Conservation (phyloP, 139 green algal genomes). For the Chlorella sp. region DNA sequence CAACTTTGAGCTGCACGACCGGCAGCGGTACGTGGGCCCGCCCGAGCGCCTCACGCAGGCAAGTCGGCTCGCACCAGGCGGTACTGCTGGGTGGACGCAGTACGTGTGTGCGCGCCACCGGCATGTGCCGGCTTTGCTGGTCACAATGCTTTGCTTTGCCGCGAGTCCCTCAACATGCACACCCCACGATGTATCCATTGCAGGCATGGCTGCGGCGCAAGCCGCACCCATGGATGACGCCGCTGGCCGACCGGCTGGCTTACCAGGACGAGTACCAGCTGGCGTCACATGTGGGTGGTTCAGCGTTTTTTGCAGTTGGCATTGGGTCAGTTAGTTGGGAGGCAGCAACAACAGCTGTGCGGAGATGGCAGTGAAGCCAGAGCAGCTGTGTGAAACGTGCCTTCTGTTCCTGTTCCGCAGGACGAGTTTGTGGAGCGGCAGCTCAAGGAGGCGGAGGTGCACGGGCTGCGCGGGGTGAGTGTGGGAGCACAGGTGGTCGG, state of each 20-base stretch:
- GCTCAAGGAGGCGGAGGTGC: background rate
- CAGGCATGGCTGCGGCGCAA: conserved; percentile 45
- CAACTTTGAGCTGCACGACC: conserved; percentile 59
- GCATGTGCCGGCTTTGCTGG: no score
- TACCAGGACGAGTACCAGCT: conserved; percentile 7
- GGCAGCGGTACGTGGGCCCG: background rate
- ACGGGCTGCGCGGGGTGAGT: conserved; percentile 6
- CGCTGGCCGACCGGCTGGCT: conserved; percentile 11
- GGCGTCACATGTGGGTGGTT: background rate
- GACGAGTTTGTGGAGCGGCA: background rate
- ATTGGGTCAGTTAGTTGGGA: no score
- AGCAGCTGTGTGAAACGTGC: no score
- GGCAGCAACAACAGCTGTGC: no score
- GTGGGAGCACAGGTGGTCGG: no score
- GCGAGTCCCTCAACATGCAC: no score
- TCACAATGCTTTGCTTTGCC: no score
- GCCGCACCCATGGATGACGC: conserved; percentile 22
- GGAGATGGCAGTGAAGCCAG: no score
- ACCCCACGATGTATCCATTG: background rate
- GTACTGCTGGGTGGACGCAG: no score
- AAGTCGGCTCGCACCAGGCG: no score
- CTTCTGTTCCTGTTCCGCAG: background rate
- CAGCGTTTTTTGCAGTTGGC: background rate
- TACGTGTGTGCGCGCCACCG: no score
- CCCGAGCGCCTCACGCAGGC: conserved; percentile 16